Evolutionary conservation across 2,329 filamentous ascomycete species (phyloP).

Genomic region (Phialemoniopsis sp.): DNA sequence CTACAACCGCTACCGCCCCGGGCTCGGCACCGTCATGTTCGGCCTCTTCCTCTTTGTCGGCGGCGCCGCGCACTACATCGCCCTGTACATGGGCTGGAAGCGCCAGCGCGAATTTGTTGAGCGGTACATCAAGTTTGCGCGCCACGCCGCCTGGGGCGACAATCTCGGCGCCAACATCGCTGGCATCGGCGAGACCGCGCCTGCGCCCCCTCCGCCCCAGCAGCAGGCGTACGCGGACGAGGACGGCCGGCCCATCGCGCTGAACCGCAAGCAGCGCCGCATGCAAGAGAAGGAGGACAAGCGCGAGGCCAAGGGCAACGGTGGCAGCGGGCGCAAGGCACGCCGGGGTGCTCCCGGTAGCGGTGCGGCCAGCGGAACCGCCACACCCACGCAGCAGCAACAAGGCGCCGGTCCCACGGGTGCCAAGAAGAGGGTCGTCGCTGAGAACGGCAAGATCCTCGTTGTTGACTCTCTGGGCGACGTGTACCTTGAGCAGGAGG

Average conservation of each 20-base stretch:
- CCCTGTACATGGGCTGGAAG: slow-evolving; percentile 82
- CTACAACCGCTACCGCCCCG: slow-evolving; percentile 89
- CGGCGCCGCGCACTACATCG: slow-evolving; percentile 82
- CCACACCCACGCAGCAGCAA: slow-evolving; percentile 48
- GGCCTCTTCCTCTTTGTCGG: slow-evolving; percentile 81
- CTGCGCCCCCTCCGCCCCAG: slow-evolving; percentile 33
- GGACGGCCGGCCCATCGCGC: slow-evolving; percentile 45
- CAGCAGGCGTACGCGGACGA: slow-evolving; percentile 32
- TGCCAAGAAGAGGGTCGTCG: slow-evolving; percentile 80
- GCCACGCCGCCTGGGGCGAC: slow-evolving; percentile 86
- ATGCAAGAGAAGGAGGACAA: slow-evolving; percentile 82
- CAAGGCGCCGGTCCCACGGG: slow-evolving; percentile 60
- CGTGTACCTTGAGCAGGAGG: slow-evolving; percentile 90
- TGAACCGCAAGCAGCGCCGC: slow-evolving; percentile 84
- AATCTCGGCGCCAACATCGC: slow-evolving; percentile 61
- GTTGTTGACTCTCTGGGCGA: slow-evolving; percentile 90
- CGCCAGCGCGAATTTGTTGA: slow-evolving; percentile 88
- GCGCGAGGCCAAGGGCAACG: slow-evolving; percentile 61
- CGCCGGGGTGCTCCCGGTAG: slow-evolving; percentile 29
- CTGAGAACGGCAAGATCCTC: slow-evolving; percentile 91
- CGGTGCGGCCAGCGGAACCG: slow-evolving; percentile 33
- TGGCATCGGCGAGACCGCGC: slow-evolving; percentile 48
- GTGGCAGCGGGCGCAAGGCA: slow-evolving; percentile 28
- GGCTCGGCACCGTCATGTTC: slow-evolving; percentile 76
- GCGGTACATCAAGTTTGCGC: slow-evolving; percentile 85